Evolutionary conservation across 2,329 filamentous ascomycete genomes (phyloP), one percentile per base, ranked within the genome.

Genomic region (Ophiostoma piceae): DNA sequence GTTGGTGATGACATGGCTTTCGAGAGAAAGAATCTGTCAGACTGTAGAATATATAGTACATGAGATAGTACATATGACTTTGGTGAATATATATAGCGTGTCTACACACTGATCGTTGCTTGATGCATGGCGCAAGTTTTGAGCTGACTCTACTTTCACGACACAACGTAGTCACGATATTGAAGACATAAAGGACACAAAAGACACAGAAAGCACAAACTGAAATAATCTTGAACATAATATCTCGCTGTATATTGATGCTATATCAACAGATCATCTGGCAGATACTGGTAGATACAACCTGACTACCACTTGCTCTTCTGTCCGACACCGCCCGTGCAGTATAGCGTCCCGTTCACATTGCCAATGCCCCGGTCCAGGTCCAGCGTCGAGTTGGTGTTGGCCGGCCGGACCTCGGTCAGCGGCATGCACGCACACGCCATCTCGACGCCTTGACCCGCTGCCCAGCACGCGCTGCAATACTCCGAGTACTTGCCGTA

Each of bases 401-500:
- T 66, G n/a, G 14, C 22, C 16, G 35, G 35, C 2, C 69, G 29
- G 3, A 7, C 19, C 16, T 68, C 71, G 3, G 26, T 64, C 51
- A 72, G 54, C 5, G 66, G 68, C 1, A 39, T 39, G 39, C 74
- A 74, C 0, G 70, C 29, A 35, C 74, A 75, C 2, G 16, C 37
- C 43, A 75, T 54, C 9, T 26, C 37, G 1, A 71, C 69, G 1
- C 62, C 41, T 3, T 11, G 7, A 14, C 67, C 60, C 2, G 39
- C n/a, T 1, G 69, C 12, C 19, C 41, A 35, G 70, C 74, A 75
- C 32, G 3, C 2, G 14, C 22, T 26, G 69, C 74, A 75, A 54
- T 74, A 74, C 3, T 71, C 41, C 19, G 68, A 54, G 26, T 71
- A 73, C n/a, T 75, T 75, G 54, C 74, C 74, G 37, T 73, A 70